Evolutionary conservation across 345 rosid genomes (phyloP).

Genomic region (Lepidium sativum): DNA sequence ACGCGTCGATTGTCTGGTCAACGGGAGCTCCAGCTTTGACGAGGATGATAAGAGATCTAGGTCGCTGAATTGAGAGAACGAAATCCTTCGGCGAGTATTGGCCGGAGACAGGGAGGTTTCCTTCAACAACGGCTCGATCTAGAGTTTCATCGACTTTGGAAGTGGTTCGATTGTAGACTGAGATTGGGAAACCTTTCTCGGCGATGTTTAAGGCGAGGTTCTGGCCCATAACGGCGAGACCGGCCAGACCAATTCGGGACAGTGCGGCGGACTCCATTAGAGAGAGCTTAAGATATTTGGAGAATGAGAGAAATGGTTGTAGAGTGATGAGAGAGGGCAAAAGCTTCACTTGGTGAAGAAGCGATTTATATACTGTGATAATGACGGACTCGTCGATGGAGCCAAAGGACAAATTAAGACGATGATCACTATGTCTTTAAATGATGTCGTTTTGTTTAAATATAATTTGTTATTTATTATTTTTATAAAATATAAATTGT

Average conservation of each 20-base stretch:
- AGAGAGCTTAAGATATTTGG: not conserved
- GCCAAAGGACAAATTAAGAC: slow-evolving; percentile 36
- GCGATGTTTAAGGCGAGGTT: slow-evolving; percentile 90
- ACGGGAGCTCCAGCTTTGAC: slow-evolving; percentile 95
- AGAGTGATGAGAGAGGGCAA: not conserved
- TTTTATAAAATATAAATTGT: not conserved
- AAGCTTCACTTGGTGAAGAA: not conserved
- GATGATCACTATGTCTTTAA: slow-evolving; percentile 19
- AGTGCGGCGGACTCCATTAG: slow-evolving; percentile 58
- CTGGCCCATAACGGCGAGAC: slow-evolving; percentile 99
- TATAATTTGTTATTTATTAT: not conserved
- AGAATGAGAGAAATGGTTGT: not conserved
- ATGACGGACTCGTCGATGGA: slow-evolving; percentile 72
- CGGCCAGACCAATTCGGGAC: slow-evolving; percentile 84
- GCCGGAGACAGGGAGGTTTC: slow-evolving; percentile 68
- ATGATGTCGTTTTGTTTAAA: slow-evolving; percentile 12
- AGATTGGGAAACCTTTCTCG: slow-evolving; percentile 90
- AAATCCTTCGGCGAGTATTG: slow-evolving; percentile 76
- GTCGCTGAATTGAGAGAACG: slow-evolving; percentile 76
- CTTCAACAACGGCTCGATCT: slow-evolving; percentile 59
- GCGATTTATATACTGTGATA: slow-evolving; percentile 12
- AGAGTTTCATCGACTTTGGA: slow-evolving; percentile 89
- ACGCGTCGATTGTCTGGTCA: slow-evolving; percentile 78
- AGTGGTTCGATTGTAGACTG: slow-evolving; percentile 82
- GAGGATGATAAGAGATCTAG: slow-evolving; percentile 88